Percentiles rank a stretch among this genome's conserved stretches.
phyloP scores from a whole-genome alignment of 2,329 filamentous ascomycete genomes.

The Colletotrichum aenigma region DNA sequence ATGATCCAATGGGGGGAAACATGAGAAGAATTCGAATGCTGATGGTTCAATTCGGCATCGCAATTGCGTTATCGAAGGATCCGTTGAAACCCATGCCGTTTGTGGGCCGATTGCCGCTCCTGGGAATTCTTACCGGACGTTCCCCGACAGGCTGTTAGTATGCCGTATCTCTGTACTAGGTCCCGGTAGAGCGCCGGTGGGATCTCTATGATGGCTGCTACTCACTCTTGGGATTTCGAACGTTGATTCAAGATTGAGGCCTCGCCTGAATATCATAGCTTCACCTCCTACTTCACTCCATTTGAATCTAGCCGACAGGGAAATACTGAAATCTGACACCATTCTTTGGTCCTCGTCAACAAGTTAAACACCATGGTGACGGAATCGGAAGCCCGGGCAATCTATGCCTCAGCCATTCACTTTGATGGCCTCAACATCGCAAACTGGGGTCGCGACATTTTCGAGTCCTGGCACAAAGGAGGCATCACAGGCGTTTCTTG shows the following conservation, averaged over 20 bases:
- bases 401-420: conserved; percentile 39
- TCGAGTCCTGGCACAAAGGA: conserved; percentile 40
- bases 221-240: background rate
- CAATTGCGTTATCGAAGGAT: conserved; percentile 3
- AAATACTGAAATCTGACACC: background rate
- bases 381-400: conserved; percentile 37
- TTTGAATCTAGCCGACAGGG: background rate
- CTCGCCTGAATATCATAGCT: background rate
- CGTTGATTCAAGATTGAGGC: background rate
- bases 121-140: background rate
- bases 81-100: background rate
- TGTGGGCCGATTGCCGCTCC: background rate
- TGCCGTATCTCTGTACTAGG: background rate
- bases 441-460: conserved; percentile 42
- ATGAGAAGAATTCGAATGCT: background rate
- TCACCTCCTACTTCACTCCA: background rate
- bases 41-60: background rate
- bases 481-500: conserved; percentile 45
- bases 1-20: background rate
- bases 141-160: background rate
- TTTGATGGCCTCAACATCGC: conserved; percentile 45
- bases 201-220: background rate
- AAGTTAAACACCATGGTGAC: conserved; percentile 28
- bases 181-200: background rate
- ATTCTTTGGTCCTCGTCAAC: background rate